Evolutionary conservation across 2,329 filamentous ascomycete species (phyloP).

Genomic region (Coleophoma cylindrospora): DNA sequence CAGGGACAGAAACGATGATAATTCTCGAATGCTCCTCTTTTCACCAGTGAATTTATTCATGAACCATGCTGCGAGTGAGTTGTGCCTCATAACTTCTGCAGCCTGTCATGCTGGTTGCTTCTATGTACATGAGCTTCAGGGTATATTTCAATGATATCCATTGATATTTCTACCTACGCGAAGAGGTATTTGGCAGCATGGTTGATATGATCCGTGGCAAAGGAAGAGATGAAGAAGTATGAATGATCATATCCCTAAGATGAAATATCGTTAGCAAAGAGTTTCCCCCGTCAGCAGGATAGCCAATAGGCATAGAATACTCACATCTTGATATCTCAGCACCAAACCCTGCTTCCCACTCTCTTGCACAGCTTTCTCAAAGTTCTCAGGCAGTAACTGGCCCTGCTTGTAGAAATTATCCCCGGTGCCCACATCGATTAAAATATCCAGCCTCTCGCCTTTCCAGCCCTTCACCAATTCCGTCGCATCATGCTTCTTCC

Average conservation of each 20-base stretch:
- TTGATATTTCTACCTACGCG: conserved; percentile 33
- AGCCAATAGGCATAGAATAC: conserved; percentile 16
- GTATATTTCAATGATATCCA: conserved; percentile 26
- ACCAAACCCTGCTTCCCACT: conserved; percentile 66
- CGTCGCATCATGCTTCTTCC: conserved; percentile 88
- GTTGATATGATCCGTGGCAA: conserved; percentile 84
- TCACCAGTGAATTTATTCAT: too few relatives aligned
- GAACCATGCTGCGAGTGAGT: too few relatives aligned
- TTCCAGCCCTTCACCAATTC: conserved; percentile 79
- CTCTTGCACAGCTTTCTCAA: conserved; percentile 73
- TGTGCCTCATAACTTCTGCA: neutral
- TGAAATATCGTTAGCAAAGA: conserved; percentile 6
- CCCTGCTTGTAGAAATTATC: conserved; percentile 96
- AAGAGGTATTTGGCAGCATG: conserved; percentile 84
- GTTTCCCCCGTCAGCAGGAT: neutral
- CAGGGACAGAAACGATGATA: too few relatives aligned
- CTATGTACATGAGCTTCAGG: neutral
- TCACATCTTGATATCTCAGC: conserved; percentile 74
- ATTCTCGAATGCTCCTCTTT: too few relatives aligned
- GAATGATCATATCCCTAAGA: conserved; percentile 85
- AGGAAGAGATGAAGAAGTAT: conserved; percentile 93
- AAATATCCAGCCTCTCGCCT: conserved; percentile 59
- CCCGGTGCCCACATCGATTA: conserved; percentile 90
- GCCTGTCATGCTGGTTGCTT: neutral
- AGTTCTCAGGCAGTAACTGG: conserved; percentile 91